phyloP scores from a whole-genome alignment of 495 filamentous ascomycete genomes.

The Darksidea phi region DNA sequence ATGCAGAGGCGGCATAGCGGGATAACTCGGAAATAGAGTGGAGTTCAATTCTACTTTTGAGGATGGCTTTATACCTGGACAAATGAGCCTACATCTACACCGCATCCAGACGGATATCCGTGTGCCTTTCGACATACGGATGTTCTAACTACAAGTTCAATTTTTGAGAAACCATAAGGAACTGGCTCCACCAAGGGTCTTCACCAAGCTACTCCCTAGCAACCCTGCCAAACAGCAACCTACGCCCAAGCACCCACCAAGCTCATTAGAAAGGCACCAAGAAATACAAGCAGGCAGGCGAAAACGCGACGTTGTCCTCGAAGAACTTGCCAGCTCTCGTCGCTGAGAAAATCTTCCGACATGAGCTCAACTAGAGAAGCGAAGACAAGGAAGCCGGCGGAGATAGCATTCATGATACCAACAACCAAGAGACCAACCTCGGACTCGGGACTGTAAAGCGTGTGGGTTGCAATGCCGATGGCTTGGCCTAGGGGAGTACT shows the following conservation, averaged over 20 bases:
- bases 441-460: constrained; percentile 6
- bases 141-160: too few species aligned
- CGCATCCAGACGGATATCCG: too few species aligned
- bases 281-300: constrained; percentile 7
- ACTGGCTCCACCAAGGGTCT: too few species aligned
- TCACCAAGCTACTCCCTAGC: too few species aligned
- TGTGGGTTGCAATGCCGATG: constrained; percentile 9
- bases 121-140: too few species aligned
- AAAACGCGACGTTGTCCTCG: background rate
- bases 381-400: constrained; percentile 9
- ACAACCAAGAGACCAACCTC: constrained; percentile 9
- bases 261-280: constrained; percentile 9
- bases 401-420: constrained; percentile 18
- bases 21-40: too few species aligned
- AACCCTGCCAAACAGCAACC: too few species aligned
- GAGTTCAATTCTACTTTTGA: too few species aligned
- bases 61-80: too few species aligned
- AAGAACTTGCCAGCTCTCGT: constrained; percentile 12
- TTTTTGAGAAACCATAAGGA: too few species aligned
- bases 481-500: constrained; percentile 17
- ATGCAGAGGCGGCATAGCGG: too few species aligned
- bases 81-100: too few species aligned
- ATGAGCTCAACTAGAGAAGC: constrained; percentile 19
- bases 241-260: constrained; percentile 20
- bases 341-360: constrained; percentile 17